phyloP scores from a whole-genome alignment of 2,329 filamentous ascomycete genomes.

The Fusarium oligoseptatum region DNA sequence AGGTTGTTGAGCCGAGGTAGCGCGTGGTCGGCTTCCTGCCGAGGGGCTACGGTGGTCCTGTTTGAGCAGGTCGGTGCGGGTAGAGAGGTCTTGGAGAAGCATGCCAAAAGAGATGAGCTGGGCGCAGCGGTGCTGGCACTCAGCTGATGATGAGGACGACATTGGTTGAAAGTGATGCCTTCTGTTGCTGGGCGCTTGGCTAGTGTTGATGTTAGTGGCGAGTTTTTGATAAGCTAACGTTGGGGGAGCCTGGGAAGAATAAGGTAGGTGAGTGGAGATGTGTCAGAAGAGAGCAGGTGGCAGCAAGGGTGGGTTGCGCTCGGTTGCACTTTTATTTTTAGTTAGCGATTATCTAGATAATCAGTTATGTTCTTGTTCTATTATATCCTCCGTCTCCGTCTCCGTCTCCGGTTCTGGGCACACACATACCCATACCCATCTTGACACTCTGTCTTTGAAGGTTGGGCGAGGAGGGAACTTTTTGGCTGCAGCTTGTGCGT shows the following conservation, averaged over 20 bases:
- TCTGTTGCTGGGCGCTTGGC: background rate
- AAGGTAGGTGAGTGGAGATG: slow-evolving; percentile 21
- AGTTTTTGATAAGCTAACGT: slow-evolving; percentile 23
- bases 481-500: background rate
- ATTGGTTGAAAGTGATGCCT: slow-evolving; percentile 18
- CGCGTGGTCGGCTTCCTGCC: background rate
- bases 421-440: background rate
- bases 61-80: slow-evolving; percentile 44
- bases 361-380: background rate
- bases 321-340: background rate
- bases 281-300: background rate
- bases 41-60: background rate
- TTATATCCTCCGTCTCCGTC: background rate
- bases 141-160: slow-evolving; percentile 34
- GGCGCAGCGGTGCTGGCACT: slow-evolving; percentile 51
- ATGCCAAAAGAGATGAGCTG: slow-evolving; percentile 54
- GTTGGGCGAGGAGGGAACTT: background rate
- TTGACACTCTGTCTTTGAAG: slow-evolving; percentile 1
- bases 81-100: slow-evolving; percentile 52
- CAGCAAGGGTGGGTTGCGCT: slow-evolving; percentile 6
- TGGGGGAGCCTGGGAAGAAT: background rate
- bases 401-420: background rate
- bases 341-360: slow-evolving; percentile 31
- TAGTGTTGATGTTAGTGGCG: slow-evolving; percentile 27
- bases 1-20: slow-evolving; percentile 18